Evolutionary conservation across 805 yeast genomes (phyloP).

Genomic region (Hemisphaericaspora nanyangensis): DNA sequence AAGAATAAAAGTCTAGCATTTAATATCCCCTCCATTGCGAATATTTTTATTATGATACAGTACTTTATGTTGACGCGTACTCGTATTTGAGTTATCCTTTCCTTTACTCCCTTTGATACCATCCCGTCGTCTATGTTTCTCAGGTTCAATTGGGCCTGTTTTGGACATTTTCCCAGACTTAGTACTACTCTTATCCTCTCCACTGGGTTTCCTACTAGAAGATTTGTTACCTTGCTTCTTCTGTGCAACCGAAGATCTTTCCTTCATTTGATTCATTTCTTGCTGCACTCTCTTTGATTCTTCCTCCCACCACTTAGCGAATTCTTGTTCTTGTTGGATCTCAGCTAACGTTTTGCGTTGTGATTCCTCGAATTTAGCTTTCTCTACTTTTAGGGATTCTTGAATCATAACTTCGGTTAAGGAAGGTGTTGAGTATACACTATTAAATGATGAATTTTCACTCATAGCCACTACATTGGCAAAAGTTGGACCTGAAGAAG

Average conservation of each 20-base stretch:
- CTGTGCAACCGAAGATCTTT: neutral
- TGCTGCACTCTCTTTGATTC: slow-evolving; percentile 66
- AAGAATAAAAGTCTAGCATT: neutral
- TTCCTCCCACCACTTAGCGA: slow-evolving; percentile 84
- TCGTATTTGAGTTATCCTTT: no score
- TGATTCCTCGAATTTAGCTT: slow-evolving; percentile 21
- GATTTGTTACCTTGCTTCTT: slow-evolving; percentile 2
- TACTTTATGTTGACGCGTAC: no score
- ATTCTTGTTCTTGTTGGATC: slow-evolving; percentile 76
- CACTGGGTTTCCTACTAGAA: slow-evolving; percentile 3
- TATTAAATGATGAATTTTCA: slow-evolving; percentile 5
- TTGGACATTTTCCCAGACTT: no score
- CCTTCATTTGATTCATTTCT: slow-evolving; percentile 16
- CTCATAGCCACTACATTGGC: slow-evolving; percentile 1
- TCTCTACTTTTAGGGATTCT: slow-evolving; percentile 40
- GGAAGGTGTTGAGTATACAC: slow-evolving; percentile 21
- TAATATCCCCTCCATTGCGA: neutral
- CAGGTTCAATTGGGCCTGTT: no score
- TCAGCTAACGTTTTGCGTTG: slow-evolving; percentile 55
- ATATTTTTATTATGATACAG: neutral
- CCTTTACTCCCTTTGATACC: no score
- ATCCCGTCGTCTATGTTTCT: no score
- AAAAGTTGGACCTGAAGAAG: neutral
- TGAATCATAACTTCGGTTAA: slow-evolving; percentile 44
- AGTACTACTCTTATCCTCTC: no score